Evolutionary conservation across 1,139 yeast genomes (phyloP).

Genomic region (Sugiyamaella xylanicola): DNA sequence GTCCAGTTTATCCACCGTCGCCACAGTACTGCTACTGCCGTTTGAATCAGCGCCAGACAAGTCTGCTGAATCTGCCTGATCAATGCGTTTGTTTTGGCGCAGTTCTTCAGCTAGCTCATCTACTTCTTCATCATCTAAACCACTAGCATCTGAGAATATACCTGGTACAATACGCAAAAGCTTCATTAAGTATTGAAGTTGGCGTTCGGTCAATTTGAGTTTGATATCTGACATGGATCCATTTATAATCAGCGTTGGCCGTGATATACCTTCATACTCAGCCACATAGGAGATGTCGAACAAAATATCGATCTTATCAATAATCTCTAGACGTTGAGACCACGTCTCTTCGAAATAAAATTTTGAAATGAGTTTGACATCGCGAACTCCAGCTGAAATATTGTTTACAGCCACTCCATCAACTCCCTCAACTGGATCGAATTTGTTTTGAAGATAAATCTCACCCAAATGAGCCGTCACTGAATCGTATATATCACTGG

Average conservation of each 20-base stretch:
- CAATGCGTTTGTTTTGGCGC: constrained; percentile 30
- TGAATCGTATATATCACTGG: constrained; percentile 31
- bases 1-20: constrained; percentile 28
- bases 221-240: constrained; percentile 71
- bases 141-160: constrained; percentile 53
- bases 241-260: constrained; percentile 56
- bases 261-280: constrained; percentile 37
- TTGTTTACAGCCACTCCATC: constrained; percentile 46
- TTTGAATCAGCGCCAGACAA: constrained; percentile 16
- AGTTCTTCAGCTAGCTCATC: constrained; percentile 49
- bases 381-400: constrained; percentile 65
- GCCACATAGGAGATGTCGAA: constrained; percentile 64
- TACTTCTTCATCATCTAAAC: constrained; percentile 60
- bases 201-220: constrained; percentile 74
- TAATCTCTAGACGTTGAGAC: constrained; percentile 62
- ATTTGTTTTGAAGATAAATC: constrained; percentile 67
- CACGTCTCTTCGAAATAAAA: constrained; percentile 53
- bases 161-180: constrained; percentile 60
- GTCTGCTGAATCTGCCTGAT: constrained; percentile 17
- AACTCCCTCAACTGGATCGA: constrained; percentile 41
- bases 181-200: constrained; percentile 60
- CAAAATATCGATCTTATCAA: constrained; percentile 66
- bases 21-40: not conserved
- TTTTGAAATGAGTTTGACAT: constrained; percentile 64
- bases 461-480: constrained; percentile 83